Evolutionary conservation across 2,329 filamentous ascomycete species (phyloP).

Genomic region (Tolypocladium inflatum): DNA sequence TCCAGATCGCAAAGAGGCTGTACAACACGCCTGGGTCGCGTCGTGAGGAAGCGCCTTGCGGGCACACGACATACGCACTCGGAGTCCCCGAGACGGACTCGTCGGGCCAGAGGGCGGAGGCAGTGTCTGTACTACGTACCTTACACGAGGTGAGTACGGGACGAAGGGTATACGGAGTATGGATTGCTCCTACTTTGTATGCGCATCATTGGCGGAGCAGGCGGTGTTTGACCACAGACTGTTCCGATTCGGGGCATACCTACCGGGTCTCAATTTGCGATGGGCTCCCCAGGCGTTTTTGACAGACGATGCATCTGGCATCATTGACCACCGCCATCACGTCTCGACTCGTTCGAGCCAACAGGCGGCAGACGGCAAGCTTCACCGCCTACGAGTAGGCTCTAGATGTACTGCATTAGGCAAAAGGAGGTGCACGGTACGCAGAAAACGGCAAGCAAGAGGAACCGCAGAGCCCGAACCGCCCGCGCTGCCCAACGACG

Average conservation of each 20-base stretch:
- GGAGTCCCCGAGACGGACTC: background rate
- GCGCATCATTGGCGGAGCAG: background rate
- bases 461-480: no score
- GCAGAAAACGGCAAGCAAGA: no score
- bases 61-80: background rate
- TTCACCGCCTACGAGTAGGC: background rate
- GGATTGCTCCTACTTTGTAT: background rate
- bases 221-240: no score
- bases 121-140: background rate
- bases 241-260: background rate
- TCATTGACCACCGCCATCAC: background rate
- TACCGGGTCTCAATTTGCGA: background rate
- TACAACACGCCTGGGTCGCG: background rate
- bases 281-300: background rate
- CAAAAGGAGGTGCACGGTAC: no score
- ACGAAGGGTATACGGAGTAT: no score
- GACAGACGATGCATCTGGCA: background rate
- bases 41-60: background rate
- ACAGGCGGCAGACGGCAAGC: background rate
- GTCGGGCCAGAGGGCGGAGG: background rate
- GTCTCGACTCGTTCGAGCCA: background rate
- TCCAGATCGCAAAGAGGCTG: background rate
- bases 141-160: no score
- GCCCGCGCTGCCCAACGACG: no score
- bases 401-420: background rate